Percentiles rank a stretch among this genome's conserved stretches.
Evolutionary conservation across 164 flowering plant genomes (phyloP).

Genomic region (Litsea cubeba): DNA sequence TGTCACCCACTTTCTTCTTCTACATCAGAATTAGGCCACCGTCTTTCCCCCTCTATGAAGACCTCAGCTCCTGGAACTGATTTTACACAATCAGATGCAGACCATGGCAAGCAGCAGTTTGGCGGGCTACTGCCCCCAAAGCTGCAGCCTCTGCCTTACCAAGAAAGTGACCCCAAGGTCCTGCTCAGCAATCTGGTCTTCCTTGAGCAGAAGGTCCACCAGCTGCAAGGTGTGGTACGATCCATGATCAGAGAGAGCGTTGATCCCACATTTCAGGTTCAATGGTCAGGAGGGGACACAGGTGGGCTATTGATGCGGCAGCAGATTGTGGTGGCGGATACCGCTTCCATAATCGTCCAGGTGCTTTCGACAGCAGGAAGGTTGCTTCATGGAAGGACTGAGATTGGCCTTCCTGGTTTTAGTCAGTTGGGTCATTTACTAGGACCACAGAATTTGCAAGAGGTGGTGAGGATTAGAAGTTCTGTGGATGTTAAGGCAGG

Average conservation of each 20-base stretch:
- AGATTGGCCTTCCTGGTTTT: not conserved
- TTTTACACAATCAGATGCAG: not conserved
- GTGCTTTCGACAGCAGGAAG: slow-evolving; percentile 7
- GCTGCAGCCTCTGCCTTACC: no score
- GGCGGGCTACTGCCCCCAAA: not conserved
- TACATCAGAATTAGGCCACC: not conserved
- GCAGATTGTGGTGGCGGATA: slow-evolving; percentile 5
- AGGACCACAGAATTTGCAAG: not conserved
- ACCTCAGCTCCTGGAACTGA: not conserved
- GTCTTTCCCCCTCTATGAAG: not conserved
- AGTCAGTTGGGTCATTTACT: not conserved
- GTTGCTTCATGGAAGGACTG: not conserved
- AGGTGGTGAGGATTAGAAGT: not conserved
- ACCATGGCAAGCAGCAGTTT: not conserved
- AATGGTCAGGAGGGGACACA: no score
- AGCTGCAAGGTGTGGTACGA: slow-evolving; percentile 9
- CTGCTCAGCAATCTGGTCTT: slow-evolving; percentile 10
- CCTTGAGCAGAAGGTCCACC: slow-evolving; percentile 11
- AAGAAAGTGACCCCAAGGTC: slow-evolving; percentile 1
- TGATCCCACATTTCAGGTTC: not conserved
- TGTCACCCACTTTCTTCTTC: not conserved
- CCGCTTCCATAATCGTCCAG: slow-evolving; percentile 8
- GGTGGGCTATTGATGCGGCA: not conserved
- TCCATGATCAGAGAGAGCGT: slow-evolving; percentile 6
- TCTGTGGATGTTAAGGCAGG: not conserved